Evolutionary conservation across 2,329 filamentous ascomycete genomes (phyloP).

Genomic region (Escovopsis sp.): DNA sequence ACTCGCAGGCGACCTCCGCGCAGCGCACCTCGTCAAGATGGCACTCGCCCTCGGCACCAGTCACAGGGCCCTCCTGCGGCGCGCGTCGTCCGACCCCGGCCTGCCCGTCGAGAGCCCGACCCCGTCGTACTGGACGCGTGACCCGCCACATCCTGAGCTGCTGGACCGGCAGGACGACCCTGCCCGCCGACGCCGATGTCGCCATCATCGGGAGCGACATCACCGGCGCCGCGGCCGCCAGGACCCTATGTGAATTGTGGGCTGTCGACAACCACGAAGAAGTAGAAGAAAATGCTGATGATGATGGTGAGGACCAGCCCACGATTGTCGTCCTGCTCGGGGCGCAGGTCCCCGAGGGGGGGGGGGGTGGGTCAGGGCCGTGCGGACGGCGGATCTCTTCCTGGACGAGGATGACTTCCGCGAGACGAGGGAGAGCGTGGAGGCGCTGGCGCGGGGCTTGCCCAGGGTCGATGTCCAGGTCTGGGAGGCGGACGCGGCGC

Average conservation of each 20-base stretch:
- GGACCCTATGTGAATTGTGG: conserved; percentile 9
- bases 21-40: conserved; percentile 12
- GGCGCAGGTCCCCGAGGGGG: conserved; percentile 18
- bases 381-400: conserved; percentile 33
- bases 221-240: conserved; percentile 24
- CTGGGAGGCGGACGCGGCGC: conserved; percentile 20
- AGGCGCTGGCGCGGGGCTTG: conserved; percentile 20
- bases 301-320: too few relatives aligned
- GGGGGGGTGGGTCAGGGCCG: conserved; percentile 29
- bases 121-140: conserved; percentile 30
- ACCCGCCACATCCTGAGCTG: conserved; percentile 28
- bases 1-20: conserved; percentile 10
- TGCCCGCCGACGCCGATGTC: conserved; percentile 27
- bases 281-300: too few relatives aligned
- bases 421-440: conserved; percentile 17
- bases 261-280: too few relatives aligned
- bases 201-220: conserved; percentile 42
- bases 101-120: conserved; percentile 28
- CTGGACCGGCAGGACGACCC: conserved; percentile 19
- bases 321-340: conserved; percentile 30
- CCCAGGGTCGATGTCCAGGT: conserved; percentile 24
- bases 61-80: conserved; percentile 15
- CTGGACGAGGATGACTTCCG: conserved; percentile 22
- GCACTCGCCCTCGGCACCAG: conserved; percentile 14
- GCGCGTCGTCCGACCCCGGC: conserved; percentile 21